A percentile compares a stretch with the other conserved stretches of the same genome.
Conservation (phyloP, 2,329 filamentous ascomycete species). For the Pseudocercospora vitis region DNA sequence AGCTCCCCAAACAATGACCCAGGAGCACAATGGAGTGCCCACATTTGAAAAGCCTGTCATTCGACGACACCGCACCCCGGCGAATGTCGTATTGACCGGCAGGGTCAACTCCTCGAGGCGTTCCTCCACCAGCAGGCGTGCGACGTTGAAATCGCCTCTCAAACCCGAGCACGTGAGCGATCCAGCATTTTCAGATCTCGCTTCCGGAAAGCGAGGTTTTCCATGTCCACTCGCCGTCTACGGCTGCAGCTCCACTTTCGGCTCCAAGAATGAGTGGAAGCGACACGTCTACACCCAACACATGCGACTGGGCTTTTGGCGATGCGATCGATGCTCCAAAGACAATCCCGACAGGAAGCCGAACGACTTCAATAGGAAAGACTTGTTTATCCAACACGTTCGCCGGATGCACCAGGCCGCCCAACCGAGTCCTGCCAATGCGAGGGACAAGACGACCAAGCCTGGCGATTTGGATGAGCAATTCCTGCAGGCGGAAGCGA, state of each 20-base stretch:
- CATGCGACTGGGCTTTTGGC: conserved; percentile 70
- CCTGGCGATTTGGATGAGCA: conserved; percentile 2
- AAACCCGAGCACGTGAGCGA: not conserved
- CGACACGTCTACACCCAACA: conserved; percentile 82
- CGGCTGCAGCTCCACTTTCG: conserved; percentile 71
- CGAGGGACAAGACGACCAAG: not conserved
- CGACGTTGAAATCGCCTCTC: not conserved
- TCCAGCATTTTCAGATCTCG: not conserved
- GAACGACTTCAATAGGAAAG: conserved; percentile 87
- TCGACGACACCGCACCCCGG: conserved; percentile 1
- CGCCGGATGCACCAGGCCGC: conserved; percentile 74
- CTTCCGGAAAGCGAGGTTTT: conserved; percentile 50
- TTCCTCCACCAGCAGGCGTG: not conserved
- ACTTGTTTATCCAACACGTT: conserved; percentile 85
- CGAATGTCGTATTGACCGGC: not conserved
- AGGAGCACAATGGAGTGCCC: not conserved
- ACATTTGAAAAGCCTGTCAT: conserved; percentile 5
- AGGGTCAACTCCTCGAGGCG: not conserved
- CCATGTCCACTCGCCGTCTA: conserved; percentile 77
- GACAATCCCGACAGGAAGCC: conserved; percentile 28
- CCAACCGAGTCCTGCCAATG: not conserved
- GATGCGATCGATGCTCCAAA: conserved; percentile 64
- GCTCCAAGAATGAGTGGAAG: conserved; percentile 94
- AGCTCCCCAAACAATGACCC: not conserved
- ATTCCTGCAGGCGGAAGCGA: conserved; percentile 52